Evolutionary conservation across 1,284 basidiomycete species (phyloP).

Genomic region (Trichosporon asahii): DNA sequence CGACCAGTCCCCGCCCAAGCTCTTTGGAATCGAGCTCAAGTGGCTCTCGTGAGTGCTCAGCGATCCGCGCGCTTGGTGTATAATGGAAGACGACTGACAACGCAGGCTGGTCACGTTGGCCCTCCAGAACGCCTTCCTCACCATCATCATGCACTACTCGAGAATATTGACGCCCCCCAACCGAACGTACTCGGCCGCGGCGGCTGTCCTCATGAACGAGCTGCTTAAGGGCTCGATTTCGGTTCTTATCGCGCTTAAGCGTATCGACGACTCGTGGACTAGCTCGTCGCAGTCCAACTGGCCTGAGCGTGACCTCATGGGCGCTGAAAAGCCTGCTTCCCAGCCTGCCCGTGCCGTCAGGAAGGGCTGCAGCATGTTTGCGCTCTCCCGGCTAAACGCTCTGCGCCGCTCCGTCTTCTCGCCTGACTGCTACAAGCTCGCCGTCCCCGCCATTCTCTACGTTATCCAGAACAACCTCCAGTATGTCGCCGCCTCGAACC

Average conservation of each 20-base stretch:
- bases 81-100: neutral
- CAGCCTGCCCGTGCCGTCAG: conserved; percentile 3
- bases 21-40: conserved; percentile 48
- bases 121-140: conserved; percentile 83
- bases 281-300: conserved; percentile 4
- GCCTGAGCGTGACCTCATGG: conserved; percentile 10
- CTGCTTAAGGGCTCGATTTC: conserved; percentile 87
- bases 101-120: conserved; percentile 81
- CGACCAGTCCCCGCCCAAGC: conserved; percentile 33
- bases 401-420: conserved; percentile 59
- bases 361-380: conserved; percentile 28
- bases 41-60: conserved; percentile 46
- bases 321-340: conserved; percentile 3
- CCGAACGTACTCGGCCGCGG: conserved; percentile 75
- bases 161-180: conserved; percentile 74
- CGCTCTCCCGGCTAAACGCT: conserved; percentile 30
- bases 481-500: conserved; percentile 87
- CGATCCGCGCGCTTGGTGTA: neutral
- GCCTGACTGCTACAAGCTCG: conserved; percentile 90
- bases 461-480: conserved; percentile 96
- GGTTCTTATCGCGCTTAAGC: conserved; percentile 61
- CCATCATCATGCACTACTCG: conserved; percentile 93
- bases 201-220: conserved; percentile 89
- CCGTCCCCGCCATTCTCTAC: conserved; percentile 92
- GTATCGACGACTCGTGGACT: conserved; percentile 46